Base-by-base conservation (phyloP, 1,284 basidiomycete species). In the Ceratobasidium sp. region DNA sequence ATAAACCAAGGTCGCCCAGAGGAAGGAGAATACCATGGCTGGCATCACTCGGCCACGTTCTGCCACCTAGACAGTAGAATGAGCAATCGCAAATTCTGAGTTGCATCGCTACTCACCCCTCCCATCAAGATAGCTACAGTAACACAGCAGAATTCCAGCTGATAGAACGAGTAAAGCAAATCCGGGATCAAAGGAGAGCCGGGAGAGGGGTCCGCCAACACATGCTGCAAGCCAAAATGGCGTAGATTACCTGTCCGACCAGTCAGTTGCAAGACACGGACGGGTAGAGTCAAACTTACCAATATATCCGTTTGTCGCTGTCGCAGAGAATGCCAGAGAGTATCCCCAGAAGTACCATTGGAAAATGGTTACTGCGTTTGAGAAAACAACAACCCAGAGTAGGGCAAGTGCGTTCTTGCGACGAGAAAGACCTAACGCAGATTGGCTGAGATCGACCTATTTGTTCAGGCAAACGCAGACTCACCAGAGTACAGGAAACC, bases 301-400 rank as follows among this genome's bases (percentile, higher is more conserved):
- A 74, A 95, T 92, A 83, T 86, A 94, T 72, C 92, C 85, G 80
- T 91, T 89, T 74, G 87, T 87, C 46, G 92, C 92, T 0, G 89
- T 87, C 10, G 88, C 83, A 3, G 91, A 92, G 79, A 94, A 94
- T 2, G 92, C 91, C 41, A 94, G 83, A 0, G 90, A 91, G 81
- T 94, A 94, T 18, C 92, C 92, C 90, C 90, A 92, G 81, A 92
- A 87, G 79, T 85, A 94, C 93, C 93, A 96, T 79, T 96, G 94
- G 82, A 97, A 92, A 76, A 96, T 91, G 73, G 89, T 89, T 76
- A 95, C 84, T 1, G 92, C 90, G 75, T 92, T 91, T 77, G 87
- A 85, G 5, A 89, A 88, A 57, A 86, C 84, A 72, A 89, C 87
- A 12, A 85, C 88, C 88, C 88, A 92, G 53, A 91, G 88, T 36